A percentile compares a stretch with the other conserved stretches of the same genome.
These are phyloP conservation scores for Phaseolus lunatus DNA, from an alignment of 306 rosid species.

Conservation along the genomic window DNA sequence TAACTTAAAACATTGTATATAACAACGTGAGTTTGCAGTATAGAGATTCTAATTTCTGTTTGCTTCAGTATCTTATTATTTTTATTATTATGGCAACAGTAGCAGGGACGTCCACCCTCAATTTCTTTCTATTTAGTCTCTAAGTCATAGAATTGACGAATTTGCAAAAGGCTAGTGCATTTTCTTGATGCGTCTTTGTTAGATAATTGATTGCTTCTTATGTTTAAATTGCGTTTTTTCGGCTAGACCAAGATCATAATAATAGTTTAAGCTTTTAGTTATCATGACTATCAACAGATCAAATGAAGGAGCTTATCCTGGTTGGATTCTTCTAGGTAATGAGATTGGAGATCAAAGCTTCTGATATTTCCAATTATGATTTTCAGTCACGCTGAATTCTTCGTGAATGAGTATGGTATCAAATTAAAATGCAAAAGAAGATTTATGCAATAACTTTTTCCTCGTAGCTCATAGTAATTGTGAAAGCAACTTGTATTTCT, in stretches of 20 bases:
- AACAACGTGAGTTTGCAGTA: conserved; percentile 14
- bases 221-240: conserved; percentile 4
- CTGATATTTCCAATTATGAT: conserved; percentile 11
- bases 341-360: conserved; percentile 25
- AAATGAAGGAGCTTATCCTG: conserved; percentile 11
- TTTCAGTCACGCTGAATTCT: not conserved
- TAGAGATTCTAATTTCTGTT: conserved; percentile 41
- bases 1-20: conserved; percentile 32
- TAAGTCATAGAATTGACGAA: not conserved
- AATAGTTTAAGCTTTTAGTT: conserved; percentile 12
- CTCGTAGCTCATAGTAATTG: conserved; percentile 1
- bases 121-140: not conserved
- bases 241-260: not conserved
- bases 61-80: conserved; percentile 20
- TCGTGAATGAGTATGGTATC: conserved; percentile 13
- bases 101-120: not conserved
- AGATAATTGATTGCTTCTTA: not conserved
- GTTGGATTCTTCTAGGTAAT: conserved; percentile 6
- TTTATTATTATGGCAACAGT: not conserved
- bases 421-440: conserved; percentile 9
- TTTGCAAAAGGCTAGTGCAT: conserved; percentile 35
- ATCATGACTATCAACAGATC: conserved; percentile 25
- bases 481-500: conserved; percentile 16
- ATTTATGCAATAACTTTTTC: conserved; percentile 2
- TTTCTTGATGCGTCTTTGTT: not conserved